Evolutionary conservation across 768 basidiomycete species (phyloP).

Genomic region (Psilocybe tampanensis): DNA sequence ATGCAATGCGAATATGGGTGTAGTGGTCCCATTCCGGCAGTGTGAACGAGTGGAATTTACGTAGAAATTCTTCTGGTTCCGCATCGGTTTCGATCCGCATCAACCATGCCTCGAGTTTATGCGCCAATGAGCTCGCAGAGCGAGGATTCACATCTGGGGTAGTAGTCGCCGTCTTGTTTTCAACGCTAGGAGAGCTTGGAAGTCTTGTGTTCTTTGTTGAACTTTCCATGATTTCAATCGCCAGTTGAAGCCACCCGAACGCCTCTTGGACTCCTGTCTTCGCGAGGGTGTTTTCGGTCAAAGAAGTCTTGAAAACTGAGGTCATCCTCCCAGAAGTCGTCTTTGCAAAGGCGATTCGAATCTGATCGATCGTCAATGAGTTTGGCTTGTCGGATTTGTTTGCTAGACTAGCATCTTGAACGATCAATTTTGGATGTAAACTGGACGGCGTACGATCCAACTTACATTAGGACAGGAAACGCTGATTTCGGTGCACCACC

Average conservation of each 20-base stretch:
- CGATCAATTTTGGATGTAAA: neutral
- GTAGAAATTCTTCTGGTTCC: conserved; percentile 33
- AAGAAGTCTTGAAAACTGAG: conserved; percentile 30
- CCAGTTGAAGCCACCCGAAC: conserved; percentile 41
- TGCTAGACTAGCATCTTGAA: conserved; percentile 41
- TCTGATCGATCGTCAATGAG: conserved; percentile 48
- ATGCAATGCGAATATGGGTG: conserved; percentile 47
- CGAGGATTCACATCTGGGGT: too few relatives aligned
- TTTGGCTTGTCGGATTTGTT: conserved; percentile 66
- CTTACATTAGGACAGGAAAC: conserved; percentile 37
- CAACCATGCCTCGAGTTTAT: conserved; percentile 41
- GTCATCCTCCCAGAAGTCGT: conserved; percentile 30
- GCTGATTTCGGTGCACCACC: conserved; percentile 9
- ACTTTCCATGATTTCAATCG: conserved; percentile 26
- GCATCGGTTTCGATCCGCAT: conserved; percentile 29
- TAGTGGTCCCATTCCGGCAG: conserved; percentile 52
- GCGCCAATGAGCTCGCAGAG: conserved; percentile 24
- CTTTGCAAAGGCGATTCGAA: conserved; percentile 35
- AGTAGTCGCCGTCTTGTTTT: too few relatives aligned
- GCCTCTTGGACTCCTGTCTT: conserved; percentile 35
- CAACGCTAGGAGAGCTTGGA: too few relatives aligned
- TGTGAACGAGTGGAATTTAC: conserved; percentile 31
- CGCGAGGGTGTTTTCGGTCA: conserved; percentile 7
- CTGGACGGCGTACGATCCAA: neutral
- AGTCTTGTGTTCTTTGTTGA: conserved; percentile 4